Evolutionary conservation across 2,329 filamentous ascomycete genomes (phyloP).

Genomic region (Zymoseptoria ardabiliae): DNA sequence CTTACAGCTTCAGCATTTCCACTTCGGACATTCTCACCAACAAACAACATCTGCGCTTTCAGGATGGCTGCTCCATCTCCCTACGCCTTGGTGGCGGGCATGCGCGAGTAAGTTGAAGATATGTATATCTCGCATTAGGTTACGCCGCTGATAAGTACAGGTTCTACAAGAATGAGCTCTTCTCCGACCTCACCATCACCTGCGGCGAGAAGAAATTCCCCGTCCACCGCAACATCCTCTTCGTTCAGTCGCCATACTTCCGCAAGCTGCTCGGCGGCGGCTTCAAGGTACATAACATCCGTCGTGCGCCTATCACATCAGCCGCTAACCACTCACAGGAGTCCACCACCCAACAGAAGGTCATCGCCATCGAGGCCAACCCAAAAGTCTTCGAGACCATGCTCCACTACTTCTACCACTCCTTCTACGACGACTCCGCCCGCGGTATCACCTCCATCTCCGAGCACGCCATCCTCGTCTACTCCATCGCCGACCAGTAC

Average conservation of each 20-base stretch:
- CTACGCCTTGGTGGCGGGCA: background rate
- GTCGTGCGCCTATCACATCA: background rate
- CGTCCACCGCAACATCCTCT: conserved; percentile 37
- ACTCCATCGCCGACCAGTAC: conserved; percentile 34
- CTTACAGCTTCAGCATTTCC: background rate
- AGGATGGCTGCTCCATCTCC: background rate
- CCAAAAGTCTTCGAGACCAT: conserved; percentile 11
- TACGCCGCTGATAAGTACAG: background rate
- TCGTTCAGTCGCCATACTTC: conserved; percentile 37
- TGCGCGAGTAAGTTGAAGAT: background rate
- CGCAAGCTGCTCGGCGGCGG: conserved; percentile 30
- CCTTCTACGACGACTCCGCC: conserved; percentile 14
- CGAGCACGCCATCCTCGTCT: conserved; percentile 28
- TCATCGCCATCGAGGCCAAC: conserved; percentile 12
- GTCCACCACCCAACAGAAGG: conserved; percentile 1
- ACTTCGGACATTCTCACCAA: background rate
- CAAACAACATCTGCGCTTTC: background rate
- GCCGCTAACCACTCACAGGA: conserved; percentile 8
- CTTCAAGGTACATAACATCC: conserved; percentile 12
- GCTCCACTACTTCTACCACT: conserved; percentile 18
- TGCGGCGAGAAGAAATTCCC: conserved; percentile 34
- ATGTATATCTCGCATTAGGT: background rate
- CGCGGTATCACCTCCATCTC: background rate
- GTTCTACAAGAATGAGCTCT: conserved; percentile 14
- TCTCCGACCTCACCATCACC: conserved; percentile 39